These are phyloP conservation scores for Astrothelium macrocarpum DNA, from an alignment of 495 filamentous ascomycete species.

Conservation along the genomic window DNA sequence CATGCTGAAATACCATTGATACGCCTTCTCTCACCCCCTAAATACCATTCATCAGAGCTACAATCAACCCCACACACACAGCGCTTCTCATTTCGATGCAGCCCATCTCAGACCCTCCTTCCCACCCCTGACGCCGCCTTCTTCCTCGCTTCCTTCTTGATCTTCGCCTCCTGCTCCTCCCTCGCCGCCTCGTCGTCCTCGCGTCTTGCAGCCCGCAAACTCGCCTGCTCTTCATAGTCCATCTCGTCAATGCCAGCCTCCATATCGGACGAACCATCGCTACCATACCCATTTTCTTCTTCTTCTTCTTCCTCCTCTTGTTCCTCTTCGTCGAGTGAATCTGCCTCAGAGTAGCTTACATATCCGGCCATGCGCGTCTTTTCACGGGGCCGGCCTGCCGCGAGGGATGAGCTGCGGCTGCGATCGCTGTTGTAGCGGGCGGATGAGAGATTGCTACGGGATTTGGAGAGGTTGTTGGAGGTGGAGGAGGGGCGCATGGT, in stretches of 20 bases:
- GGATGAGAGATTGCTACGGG: background rate
- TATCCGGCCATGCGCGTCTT: constrained; percentile 24
- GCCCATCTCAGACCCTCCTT: background rate
- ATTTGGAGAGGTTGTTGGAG: constrained; percentile 10
- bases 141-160: constrained; percentile 48
- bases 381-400: constrained; percentile 1
- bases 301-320: constrained; percentile 32
- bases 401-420: background rate
- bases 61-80: too few species aligned
- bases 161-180: constrained; percentile 45
- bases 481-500: constrained; percentile 18
- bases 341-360: constrained; percentile 28
- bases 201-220: constrained; percentile 40
- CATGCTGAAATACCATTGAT: background rate
- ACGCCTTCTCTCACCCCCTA: too few species aligned
- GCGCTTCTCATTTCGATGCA: too few species aligned
- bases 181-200: constrained; percentile 52
- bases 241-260: constrained; percentile 53
- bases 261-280: constrained; percentile 54
- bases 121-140: constrained; percentile 2
- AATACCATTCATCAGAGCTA: too few species aligned
- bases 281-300: constrained; percentile 46
- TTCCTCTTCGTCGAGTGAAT: constrained; percentile 28
- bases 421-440: constrained; percentile 8
- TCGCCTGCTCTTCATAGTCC: constrained; percentile 47